Evolutionary conservation across 2,329 filamentous ascomycete species (phyloP).

Genomic region (Pezizomycotina sp.): DNA sequence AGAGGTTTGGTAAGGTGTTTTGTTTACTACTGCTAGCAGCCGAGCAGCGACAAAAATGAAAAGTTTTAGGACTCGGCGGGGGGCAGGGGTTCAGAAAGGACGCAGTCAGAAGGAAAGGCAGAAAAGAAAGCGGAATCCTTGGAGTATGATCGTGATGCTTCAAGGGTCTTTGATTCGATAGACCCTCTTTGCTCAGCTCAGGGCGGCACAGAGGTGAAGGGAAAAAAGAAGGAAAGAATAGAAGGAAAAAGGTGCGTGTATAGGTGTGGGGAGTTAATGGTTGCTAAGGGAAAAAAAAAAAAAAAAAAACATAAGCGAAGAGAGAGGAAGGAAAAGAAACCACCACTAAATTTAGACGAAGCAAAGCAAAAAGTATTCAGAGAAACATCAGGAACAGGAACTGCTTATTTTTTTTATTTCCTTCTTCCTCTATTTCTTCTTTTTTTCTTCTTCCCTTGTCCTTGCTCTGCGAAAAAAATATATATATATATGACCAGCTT

Average conservation of each 20-base stretch:
- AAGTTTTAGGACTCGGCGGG: no score
- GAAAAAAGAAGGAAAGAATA: conserved; percentile 1
- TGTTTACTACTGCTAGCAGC: no score
- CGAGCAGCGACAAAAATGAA: no score
- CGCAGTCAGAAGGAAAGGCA: no score
- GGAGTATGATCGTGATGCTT: no score
- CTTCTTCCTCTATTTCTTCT: conserved; percentile 15
- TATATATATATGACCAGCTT: no score
- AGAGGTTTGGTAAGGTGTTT: neutral
- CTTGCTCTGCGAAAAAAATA: no score
- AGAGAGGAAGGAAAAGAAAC: neutral
- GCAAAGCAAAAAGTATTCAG: conserved; percentile 14
- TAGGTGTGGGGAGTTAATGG: neutral
- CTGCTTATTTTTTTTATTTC: conserved; percentile 16
- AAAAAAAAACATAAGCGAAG: neutral
- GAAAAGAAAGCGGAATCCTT: no score
- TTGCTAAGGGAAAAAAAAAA: no score
- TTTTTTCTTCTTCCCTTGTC: conserved; percentile 4
- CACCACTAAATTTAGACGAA: neutral
- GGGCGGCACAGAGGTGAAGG: neutral
- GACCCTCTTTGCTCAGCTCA: no score
- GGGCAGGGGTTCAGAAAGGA: no score
- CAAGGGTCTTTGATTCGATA: no score
- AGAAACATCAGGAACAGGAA: conserved; percentile 13
- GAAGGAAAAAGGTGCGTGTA: neutral